These are phyloP conservation scores for Fusarium solani-melongenae DNA, from an alignment of 2,329 filamentous ascomycete genomes.

Conservation along the genomic window DNA sequence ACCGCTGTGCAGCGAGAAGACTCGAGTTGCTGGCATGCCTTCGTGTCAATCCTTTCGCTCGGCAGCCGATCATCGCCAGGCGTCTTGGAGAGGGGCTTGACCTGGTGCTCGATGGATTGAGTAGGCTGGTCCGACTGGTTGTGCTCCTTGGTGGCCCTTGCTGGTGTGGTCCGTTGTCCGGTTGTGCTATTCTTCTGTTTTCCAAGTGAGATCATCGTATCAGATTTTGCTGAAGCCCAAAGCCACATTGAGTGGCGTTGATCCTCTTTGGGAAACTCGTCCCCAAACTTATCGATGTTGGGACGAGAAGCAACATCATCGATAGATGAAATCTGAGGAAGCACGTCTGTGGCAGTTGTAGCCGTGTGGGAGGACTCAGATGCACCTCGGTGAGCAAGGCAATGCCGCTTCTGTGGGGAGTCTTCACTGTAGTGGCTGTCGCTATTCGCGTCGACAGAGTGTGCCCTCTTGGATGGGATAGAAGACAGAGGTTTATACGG, in stretches of 20 bases:
- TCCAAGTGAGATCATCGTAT: neutral
- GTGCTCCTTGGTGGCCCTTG: neutral
- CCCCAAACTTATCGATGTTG: neutral
- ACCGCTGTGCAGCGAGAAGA: neutral
- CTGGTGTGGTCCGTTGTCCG: neutral
- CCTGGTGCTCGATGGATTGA: neutral
- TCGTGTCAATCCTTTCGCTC: neutral
- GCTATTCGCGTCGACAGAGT: neutral
- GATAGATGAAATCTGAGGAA: neutral
- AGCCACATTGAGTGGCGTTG: neutral
- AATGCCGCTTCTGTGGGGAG: neutral
- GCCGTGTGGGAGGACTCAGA: neutral
- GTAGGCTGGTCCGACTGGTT: neutral
- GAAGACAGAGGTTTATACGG: neutral
- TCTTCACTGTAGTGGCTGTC: neutral
- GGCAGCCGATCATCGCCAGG: neutral
- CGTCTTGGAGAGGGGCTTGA: neutral
- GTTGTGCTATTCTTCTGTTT: neutral
- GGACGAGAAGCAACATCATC: neutral
- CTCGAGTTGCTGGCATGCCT: neutral
- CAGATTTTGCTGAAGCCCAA: neutral
- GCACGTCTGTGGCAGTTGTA: neutral
- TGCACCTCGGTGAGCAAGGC: neutral
- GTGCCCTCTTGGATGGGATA: neutral
- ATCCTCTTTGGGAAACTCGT: neutral